Evolutionary conservation across 2,329 filamentous ascomycete species (phyloP).

Genomic region (Cylindrodendrum hubeiense): DNA sequence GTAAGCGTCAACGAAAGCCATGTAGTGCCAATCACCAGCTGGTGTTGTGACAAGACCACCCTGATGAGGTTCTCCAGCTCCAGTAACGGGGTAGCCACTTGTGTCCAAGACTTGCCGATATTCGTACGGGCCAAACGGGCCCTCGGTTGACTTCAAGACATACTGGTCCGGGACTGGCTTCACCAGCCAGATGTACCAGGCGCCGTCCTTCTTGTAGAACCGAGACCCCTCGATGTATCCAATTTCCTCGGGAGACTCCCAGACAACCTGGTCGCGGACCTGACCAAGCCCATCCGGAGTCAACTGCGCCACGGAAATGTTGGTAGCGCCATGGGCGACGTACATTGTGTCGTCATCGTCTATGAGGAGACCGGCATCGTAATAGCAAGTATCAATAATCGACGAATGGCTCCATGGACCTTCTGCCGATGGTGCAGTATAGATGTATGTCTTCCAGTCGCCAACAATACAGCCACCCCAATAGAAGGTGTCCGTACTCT

Average conservation of each 20-base stretch:
- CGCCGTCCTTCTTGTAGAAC: slow-evolving; percentile 68
- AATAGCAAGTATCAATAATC: slow-evolving; percentile 62
- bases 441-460: slow-evolving; percentile 65
- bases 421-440: slow-evolving; percentile 56
- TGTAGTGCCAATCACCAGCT: slow-evolving; percentile 68
- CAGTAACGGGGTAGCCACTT: slow-evolving; percentile 47
- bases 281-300: slow-evolving; percentile 60
- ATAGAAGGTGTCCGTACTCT: slow-evolving; percentile 63
- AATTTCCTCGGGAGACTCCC: slow-evolving; percentile 41
- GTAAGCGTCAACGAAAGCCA: slow-evolving; percentile 68
- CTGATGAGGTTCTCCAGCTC: slow-evolving; percentile 64
- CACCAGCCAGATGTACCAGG: slow-evolving; percentile 67
- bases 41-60: slow-evolving; percentile 67
- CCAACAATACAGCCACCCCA: slow-evolving; percentile 66
- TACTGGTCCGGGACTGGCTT: slow-evolving; percentile 59
- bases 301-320: slow-evolving; percentile 65
- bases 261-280: slow-evolving; percentile 59
- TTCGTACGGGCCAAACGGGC: slow-evolving; percentile 66
- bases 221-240: slow-evolving; percentile 62
- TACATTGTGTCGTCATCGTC: slow-evolving; percentile 72
- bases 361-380: slow-evolving; percentile 69
- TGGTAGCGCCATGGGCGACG: slow-evolving; percentile 61
- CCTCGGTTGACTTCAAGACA: slow-evolving; percentile 60
- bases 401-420: slow-evolving; percentile 58
- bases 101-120: slow-evolving; percentile 51